phyloP scores from a whole-genome alignment of 805 yeast species.

The Tetrapisispora fleetii region DNA sequence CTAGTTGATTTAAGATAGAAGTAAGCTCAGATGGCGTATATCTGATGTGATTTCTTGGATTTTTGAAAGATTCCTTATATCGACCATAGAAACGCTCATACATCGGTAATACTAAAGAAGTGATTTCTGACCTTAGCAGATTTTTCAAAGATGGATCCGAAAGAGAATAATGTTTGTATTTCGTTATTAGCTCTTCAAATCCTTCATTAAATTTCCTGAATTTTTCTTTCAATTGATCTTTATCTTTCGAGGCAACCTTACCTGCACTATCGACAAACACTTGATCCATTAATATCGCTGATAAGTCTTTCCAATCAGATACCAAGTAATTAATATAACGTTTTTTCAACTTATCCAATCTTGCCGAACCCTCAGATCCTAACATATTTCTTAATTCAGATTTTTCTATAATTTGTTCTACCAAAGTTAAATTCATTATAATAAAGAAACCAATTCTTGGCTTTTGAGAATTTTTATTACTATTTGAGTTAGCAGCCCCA shows the following conservation, averaged over 20 bases:
- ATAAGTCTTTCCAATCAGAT: conserved; percentile 70
- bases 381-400: conserved; percentile 46
- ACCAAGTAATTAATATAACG: conserved; percentile 64
- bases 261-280: conserved; percentile 44
- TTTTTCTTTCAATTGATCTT: conserved; percentile 74
- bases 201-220: conserved; percentile 72
- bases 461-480: conserved; percentile 21
- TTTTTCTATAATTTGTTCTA: conserved; percentile 63
- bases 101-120: conserved; percentile 65
- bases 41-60: conserved; percentile 30
- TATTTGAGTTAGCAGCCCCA: conserved; percentile 15
- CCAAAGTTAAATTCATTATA: conserved; percentile 57
- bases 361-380: conserved; percentile 45
- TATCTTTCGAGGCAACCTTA: conserved; percentile 49
- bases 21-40: conserved; percentile 28
- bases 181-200: conserved; percentile 66
- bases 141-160: conserved; percentile 57
- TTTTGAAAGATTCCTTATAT: conserved; percentile 29
- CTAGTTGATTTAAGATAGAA: conserved; percentile 20
- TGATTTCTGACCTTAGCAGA: conserved; percentile 57
- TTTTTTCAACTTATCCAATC: conserved; percentile 61
- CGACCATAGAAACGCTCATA: conserved; percentile 80
- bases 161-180: conserved; percentile 54
- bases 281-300: conserved; percentile 71
- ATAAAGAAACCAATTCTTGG: conserved; percentile 56